Base-by-base conservation (phyloP, 768 basidiomycete genomes). In the Termitomyces sp. region DNA sequence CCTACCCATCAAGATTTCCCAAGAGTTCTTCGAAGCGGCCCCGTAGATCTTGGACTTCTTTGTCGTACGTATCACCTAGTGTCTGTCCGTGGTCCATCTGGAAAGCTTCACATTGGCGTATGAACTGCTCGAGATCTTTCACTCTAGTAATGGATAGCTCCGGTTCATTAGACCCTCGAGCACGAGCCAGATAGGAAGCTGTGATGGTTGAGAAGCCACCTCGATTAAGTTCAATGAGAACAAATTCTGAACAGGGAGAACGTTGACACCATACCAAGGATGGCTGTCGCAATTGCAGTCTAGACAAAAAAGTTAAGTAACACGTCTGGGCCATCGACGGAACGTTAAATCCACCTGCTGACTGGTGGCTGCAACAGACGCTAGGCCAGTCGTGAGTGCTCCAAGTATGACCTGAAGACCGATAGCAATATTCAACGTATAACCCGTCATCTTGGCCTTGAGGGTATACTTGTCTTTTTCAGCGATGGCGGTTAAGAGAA, bases 131-230 rank as follows among this genome's bases (percentile, higher is more conserved):
- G 1, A 91, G 75, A 58, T 86, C 85, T 61, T 85, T 83, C 4
- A 75, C 76, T 12, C 82, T 80, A 3, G 73, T 67, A 33, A 77
- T 74, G 0, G 86, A 87, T n/a, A 78, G 54, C 60, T 90, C 86
- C 2, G 89, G 89, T 63, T 91, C 89, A 39, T 81, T 81, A 0
- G 87, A 84, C 12, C 88, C 87, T 30, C 88, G 82, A 27, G 81
- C 78, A 13, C 85, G 82, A 3, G 89, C 89, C 27, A 91, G 76
- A 69, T 87, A 91, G 2, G 88, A 86, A 18, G 89, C 88, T 15
- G 86, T 79, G 20, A 90, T 22, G 0, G 89, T 91, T 4, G 88
- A 70, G 12, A 87, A 58, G n/a, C 84, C 88, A 34, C 89, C 86
- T 84, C 31, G 22, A 46, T 31, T 11, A 33, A 22, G 45, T 13